Percentiles rank a stretch among this genome's conserved stretches.
Conservation (phyloP, 1,284 basidiomycete species). For the Pascua guehoae region DNA sequence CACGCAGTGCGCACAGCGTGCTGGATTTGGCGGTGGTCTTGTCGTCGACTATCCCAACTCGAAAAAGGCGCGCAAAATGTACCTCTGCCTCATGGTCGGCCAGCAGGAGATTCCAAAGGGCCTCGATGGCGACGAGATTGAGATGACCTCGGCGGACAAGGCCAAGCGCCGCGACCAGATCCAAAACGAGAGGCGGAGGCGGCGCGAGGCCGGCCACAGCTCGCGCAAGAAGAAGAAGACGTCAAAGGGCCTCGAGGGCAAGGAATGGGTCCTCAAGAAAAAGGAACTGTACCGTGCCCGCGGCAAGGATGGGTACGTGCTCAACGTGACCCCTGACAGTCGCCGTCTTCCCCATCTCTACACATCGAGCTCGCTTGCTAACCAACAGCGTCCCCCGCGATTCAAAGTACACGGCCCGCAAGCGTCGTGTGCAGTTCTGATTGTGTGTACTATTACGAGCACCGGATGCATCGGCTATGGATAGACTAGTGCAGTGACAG, state of each 20-base stretch:
- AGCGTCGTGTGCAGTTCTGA: constrained; percentile 48
- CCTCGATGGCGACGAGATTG: constrained; percentile 67
- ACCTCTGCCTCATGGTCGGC: constrained; percentile 82
- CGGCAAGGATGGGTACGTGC: constrained; percentile 54
- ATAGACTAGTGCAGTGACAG: no score
- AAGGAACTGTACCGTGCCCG: constrained; percentile 57
- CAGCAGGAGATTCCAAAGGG: constrained; percentile 64
- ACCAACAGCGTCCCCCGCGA: constrained; percentile 45
- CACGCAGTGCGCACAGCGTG: constrained; percentile 85
- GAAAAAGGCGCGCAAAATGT: constrained; percentile 88
- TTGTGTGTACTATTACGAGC: constrained; percentile 4
- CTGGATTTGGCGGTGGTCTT: constrained; percentile 94
- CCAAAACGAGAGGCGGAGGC: constrained; percentile 40
- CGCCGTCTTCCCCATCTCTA: background rate
- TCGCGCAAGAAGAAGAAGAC: constrained; percentile 33
- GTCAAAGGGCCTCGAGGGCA: constrained; percentile 44
- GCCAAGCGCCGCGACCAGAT: constrained; percentile 57
- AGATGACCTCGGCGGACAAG: background rate
- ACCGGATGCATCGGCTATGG: background rate
- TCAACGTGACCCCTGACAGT: no score
- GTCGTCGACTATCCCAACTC: constrained; percentile 97
- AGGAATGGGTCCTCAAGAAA: constrained; percentile 58
- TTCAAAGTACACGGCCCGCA: constrained; percentile 51
- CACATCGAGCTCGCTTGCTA: background rate
- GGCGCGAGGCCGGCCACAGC: constrained; percentile 23